Evolutionary conservation across 169 alveolate species (phyloP), one percentile per base, ranked within the genome.

Genomic region (Theileria parva): DNA sequence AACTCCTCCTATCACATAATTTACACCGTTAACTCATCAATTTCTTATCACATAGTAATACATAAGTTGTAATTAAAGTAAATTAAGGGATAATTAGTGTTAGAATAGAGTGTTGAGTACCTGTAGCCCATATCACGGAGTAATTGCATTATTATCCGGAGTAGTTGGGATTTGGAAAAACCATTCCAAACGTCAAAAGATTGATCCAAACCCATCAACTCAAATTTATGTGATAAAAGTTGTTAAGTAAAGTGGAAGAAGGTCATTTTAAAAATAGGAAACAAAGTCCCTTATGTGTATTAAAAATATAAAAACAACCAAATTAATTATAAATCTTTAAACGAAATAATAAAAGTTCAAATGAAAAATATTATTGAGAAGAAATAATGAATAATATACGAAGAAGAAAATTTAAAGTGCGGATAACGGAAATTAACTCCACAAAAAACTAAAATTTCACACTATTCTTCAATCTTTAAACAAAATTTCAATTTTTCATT

Each of bases 111-210:
- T 27, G 51, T 23, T 2, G 3, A 23, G 5, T 55, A 83, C 89
- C 72, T 4, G 57, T 83, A 83, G 17, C 89, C 89, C 86, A 83
- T 75, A 74, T 83, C 89, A 4, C 30, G 53, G 59, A 83, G 77
- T 1, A 77, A 63, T 74, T 83, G 89, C 89, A 83, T 83, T 5
- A 83, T 70, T 7, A 77, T 37, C n/a, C 86, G 80, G 15, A 83
- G 66, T 25, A 83, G 67, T 19, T 83, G 89, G 15, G 85, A 75
- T 53, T 83, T 83, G 50, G 73, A 63, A 53, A 76, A 83, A 0
- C 89, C 89, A 21, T 76, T 37, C 89, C 89, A 83, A 44, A 76
- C 66, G 7, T 34, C 63, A 4, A n/a, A 66, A 21, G 30, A 59
- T n/a, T 50, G 81, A 44, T 59, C 83, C 39, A 63, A 63, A 63